phyloP scores from a whole-genome alignment of 2,329 filamentous ascomycete genomes.

The Eutypella sp. region DNA sequence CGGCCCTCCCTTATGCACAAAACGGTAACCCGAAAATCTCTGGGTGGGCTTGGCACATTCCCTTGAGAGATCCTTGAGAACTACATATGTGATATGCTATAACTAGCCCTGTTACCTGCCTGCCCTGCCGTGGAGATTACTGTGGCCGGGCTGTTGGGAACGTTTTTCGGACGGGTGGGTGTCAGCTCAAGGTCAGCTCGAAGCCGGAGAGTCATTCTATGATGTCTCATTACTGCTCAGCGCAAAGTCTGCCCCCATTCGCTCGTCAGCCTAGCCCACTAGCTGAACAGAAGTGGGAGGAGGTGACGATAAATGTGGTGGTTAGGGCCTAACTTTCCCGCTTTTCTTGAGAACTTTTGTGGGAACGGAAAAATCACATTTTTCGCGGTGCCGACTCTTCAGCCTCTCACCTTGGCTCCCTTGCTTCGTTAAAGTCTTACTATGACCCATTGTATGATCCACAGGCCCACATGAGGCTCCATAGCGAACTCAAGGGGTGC shows the following conservation, averaged over 20 bases:
- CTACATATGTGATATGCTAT: too few relatives aligned
- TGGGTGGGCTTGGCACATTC: too few relatives aligned
- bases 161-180: too few relatives aligned
- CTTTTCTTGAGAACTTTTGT: not conserved
- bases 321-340: not conserved
- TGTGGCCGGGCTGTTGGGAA: too few relatives aligned
- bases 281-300: not conserved
- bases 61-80: too few relatives aligned
- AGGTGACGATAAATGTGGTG: not conserved
- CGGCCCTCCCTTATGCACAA: too few relatives aligned
- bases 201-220: too few relatives aligned
- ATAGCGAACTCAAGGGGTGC: not conserved
- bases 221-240: too few relatives aligned
- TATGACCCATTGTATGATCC: not conserved
- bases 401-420: not conserved
- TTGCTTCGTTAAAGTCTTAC: not conserved
- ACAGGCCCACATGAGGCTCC: not conserved
- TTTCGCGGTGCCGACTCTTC: not conserved
- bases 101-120: too few relatives aligned
- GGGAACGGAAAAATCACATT: not conserved
- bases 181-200: too few relatives aligned
- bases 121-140: too few relatives aligned
- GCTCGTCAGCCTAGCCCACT: not conserved
- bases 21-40: too few relatives aligned
- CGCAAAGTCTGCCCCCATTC: not conserved